Evolutionary conservation across 768 basidiomycete genomes (phyloP).

Genomic region (Trametes gibbosa): DNA sequence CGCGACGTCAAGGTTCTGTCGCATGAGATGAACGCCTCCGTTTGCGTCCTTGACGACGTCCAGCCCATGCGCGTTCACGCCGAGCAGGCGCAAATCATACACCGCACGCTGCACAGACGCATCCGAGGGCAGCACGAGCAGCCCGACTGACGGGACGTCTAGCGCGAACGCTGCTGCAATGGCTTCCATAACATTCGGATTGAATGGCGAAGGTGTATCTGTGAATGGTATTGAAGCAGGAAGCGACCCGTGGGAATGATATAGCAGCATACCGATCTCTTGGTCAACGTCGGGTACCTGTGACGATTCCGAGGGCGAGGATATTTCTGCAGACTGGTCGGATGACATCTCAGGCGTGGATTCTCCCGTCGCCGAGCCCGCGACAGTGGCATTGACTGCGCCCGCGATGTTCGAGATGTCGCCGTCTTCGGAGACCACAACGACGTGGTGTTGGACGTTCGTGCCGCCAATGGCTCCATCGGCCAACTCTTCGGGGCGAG

Average conservation of each 20-base stretch:
- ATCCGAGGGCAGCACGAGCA: slow-evolving; percentile 65
- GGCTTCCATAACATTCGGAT: slow-evolving; percentile 58
- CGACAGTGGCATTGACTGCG: slow-evolving; percentile 28
- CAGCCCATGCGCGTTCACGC: slow-evolving; percentile 63
- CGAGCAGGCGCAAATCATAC: slow-evolving; percentile 60
- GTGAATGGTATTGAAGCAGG: neutral
- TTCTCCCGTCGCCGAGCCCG: neutral
- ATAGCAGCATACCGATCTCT: neutral
- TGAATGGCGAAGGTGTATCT: slow-evolving; percentile 49
- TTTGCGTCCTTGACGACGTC: slow-evolving; percentile 47
- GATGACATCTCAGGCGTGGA: neutral
- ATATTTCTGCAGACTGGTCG: slow-evolving; percentile 4
- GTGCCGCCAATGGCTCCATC: slow-evolving; percentile 11
- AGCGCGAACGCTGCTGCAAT: slow-evolving; percentile 69
- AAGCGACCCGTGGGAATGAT: neutral
- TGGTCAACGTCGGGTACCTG: slow-evolving; percentile 3
- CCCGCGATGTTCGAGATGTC: slow-evolving; percentile 53
- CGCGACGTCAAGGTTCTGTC: slow-evolving; percentile 30
- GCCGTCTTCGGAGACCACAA: slow-evolving; percentile 57
- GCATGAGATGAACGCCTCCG: slow-evolving; percentile 43
- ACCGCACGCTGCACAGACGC: slow-evolving; percentile 62
- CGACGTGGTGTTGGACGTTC: slow-evolving; percentile 48
- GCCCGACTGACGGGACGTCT: slow-evolving; percentile 64
- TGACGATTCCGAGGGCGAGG: neutral
- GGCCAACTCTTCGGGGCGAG: slow-evolving; percentile 7